Base-by-base conservation (phyloP, 257 asterid species). In the Scutellaria galericulata region DNA sequence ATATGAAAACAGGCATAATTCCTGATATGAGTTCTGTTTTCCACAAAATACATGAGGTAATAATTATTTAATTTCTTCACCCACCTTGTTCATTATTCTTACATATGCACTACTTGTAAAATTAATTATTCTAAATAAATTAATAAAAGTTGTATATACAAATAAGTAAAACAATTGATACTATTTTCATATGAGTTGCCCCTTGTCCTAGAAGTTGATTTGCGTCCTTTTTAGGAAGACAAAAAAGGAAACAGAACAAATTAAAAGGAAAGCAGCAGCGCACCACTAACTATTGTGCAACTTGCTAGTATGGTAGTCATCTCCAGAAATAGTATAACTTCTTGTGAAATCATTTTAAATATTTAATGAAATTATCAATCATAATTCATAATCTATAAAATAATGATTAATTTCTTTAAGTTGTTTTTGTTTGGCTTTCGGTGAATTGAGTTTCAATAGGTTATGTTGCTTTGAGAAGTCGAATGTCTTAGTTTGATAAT, bases 21-120 rank as follows among this genome's bases (percentile, higher is more conserved):
- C 92, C 98, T 72, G 96, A 88, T 9, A 39, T 90, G 71, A 70
- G 45, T 68, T 90, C 96, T 77, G 96, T 92, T 74, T 90, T 92
- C 58, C 92, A 80, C 41, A 72, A 68, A 50, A 79, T 85, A 9
- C 78, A 86, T 15, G 81, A 80, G 84, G 84, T 80, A 1, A 35
- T 4, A 50, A 3, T 20, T 54, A 54, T 40, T 10, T 9, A 27
- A 57, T 18, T 53, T 15, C 37, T 12, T 31, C 22, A 7, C 9
- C 8, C 3, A 15, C 22, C 13, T 53, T 18, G 37, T 27, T 15
- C 15, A 52, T 52, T 51, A 6, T 7, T 50, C 1, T 24, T 24
- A 24, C 27, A 2, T 2, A 24, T 24, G 22, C 18, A 18, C 18
- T 18, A 18, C 22, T n/a, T 50, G 20, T 50, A 4, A 13, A 50